Evolutionary conservation across 2,329 filamentous ascomycete species (phyloP), one percentile per base, ranked within the genome.

Genomic region (Juglanconis juglandina): DNA sequence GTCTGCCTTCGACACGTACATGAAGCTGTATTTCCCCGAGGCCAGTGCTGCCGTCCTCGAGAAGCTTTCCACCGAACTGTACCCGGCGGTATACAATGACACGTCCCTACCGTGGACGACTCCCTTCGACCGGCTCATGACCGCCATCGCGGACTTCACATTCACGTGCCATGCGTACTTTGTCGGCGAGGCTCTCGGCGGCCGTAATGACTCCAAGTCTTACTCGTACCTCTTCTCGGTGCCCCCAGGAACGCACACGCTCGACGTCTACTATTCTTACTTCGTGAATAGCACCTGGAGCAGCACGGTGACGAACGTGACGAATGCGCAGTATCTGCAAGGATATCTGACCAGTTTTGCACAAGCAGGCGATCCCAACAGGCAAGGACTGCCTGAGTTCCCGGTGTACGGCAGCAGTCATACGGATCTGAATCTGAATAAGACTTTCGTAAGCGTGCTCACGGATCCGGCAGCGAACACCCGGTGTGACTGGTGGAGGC

Each of bases 401-500:
- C 59, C 59, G 4, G 9, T 46, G 2, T 62, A 62, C 11, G 59
- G 56, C 3, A 30, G 13, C 8, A 30, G 7, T 10, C 44, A 42
- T 13, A 11, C 24, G 17, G 44, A 47, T n/a, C 24, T 62, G 30
- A 58, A 58, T 14, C 32, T 62, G 44, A 57, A 57, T 5, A 13
- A 39, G 33, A 58, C 59, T 24, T 57, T 57, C 3, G 50, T 58
- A 5, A 34, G 32, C 8, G 55, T 53, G 3, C 24, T 48, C 13
- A 55, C 14, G 42, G 59, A 62, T 4, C 54, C 55, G 17, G 59
- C 59, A 24, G 49, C 59, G 3, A 62, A 59, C 30, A 33, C 42
- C 6, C 47, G 59, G 44, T 62, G 59, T 51, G 54, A 58, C 39
- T 62, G 59, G 59, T 62, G 59, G 59, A 49, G 46, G 32, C 35